Evolutionary conservation across 2,329 filamentous ascomycete genomes (phyloP).

Genomic region (Aureobasidium vineae): DNA sequence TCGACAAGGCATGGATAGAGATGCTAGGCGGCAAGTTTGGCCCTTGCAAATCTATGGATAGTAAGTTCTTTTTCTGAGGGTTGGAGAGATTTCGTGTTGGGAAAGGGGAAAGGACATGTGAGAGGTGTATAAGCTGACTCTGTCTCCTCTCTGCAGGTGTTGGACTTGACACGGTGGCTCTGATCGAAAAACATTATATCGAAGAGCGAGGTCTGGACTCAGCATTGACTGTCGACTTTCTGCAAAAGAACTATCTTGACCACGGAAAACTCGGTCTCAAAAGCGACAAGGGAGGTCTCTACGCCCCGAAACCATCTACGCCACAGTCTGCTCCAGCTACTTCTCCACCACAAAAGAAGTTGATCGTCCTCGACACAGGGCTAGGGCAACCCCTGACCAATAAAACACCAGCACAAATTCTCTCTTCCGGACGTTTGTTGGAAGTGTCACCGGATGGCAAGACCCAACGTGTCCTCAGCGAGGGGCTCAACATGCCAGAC

Average conservation of each 20-base stretch:
- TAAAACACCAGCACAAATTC: not conserved
- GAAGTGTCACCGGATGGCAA: constrained; percentile 6
- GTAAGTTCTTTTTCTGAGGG: not conserved
- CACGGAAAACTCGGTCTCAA: constrained; percentile 49
- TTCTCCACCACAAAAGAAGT: not conserved
- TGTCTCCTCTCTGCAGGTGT: constrained; percentile 35
- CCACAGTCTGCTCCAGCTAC: no score
- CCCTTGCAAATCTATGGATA: constrained; percentile 49
- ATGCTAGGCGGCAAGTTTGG: constrained; percentile 34
- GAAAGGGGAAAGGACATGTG: not conserved
- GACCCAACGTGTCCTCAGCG: not conserved
- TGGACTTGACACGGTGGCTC: constrained; percentile 54
- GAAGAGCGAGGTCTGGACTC: constrained; percentile 47
- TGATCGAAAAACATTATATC: constrained; percentile 56
- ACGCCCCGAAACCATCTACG: not conserved
- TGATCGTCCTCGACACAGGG: constrained; percentile 4
- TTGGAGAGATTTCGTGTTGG: no score
- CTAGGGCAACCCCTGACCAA: not conserved
- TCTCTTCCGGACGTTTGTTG: not conserved
- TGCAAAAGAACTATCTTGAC: constrained; percentile 48
- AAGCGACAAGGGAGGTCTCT: constrained; percentile 30
- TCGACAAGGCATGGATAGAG: constrained; percentile 51
- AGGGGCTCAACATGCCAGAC: constrained; percentile 31
- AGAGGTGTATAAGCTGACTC: not conserved
- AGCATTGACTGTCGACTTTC: constrained; percentile 46